These are phyloP conservation scores for Plasmopara halstedii DNA, from an alignment of 352 stramenopile species.

Conservation along the genomic window DNA sequence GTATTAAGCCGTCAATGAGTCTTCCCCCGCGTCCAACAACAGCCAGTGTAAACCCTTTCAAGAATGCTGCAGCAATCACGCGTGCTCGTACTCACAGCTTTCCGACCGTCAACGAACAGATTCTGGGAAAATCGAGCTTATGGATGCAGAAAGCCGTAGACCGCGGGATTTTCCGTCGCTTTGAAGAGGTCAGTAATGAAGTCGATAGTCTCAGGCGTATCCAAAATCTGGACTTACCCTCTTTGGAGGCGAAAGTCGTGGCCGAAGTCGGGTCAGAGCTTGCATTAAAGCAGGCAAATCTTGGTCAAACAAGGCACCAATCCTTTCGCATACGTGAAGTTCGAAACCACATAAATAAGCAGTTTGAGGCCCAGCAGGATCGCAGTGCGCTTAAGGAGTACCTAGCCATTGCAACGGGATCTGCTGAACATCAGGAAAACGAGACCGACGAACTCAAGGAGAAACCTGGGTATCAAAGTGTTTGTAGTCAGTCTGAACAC, in stretches of 20 bases:
- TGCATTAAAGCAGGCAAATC: conserved; percentile 29
- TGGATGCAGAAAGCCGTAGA: conserved; percentile 34
- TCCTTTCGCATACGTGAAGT: conserved; percentile 35
- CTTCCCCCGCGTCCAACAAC: conserved; percentile 7
- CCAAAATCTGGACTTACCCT: conserved; percentile 24
- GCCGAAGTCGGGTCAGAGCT: conserved; percentile 27
- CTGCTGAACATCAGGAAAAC: conserved; percentile 11
- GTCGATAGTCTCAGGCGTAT: conserved; percentile 33
- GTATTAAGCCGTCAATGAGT: conserved; percentile 2
- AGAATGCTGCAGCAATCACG: not conserved
- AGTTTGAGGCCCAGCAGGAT: conserved; percentile 58
- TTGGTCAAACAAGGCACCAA: conserved; percentile 31
- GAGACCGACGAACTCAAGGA: conserved; percentile 48
- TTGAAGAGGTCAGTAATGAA: conserved; percentile 46
- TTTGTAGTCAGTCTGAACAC: conserved; percentile 9
- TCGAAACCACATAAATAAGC: conserved; percentile 57
- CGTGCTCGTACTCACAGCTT: conserved; percentile 29
- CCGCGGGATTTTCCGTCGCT: conserved; percentile 46
- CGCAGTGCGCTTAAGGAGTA: conserved; percentile 44
- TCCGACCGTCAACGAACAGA: conserved; percentile 5
- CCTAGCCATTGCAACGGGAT: conserved; percentile 42
- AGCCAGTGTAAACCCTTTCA: conserved; percentile 12
- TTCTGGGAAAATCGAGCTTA: conserved; percentile 2
- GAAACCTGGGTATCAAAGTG: conserved; percentile 41
- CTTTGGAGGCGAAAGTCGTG: conserved; percentile 6